These are phyloP conservation scores for Cyathus striatus DNA, from an alignment of 768 basidiomycete genomes.

Conservation along the genomic window DNA sequence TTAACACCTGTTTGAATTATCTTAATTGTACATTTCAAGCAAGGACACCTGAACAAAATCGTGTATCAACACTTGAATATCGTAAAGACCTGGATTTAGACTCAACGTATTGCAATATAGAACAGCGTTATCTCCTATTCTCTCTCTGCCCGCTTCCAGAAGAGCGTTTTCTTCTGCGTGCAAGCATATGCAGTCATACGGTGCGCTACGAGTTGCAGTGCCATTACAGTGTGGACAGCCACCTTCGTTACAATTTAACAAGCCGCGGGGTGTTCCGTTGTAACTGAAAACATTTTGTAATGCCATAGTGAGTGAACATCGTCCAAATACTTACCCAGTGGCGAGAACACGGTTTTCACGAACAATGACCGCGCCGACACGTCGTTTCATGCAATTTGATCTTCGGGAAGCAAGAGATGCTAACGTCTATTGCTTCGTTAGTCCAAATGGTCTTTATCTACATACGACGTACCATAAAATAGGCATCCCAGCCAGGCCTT, in stretches of 20 bases:
- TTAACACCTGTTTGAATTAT: slow-evolving; percentile 93
- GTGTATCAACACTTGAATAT: too few relatives aligned
- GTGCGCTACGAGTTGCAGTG: slow-evolving; percentile 33
- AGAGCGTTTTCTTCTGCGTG: slow-evolving; percentile 99
- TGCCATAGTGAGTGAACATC: neutral
- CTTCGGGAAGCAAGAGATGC: slow-evolving; percentile 85
- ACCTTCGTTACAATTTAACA: slow-evolving; percentile 87
- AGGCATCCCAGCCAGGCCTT: slow-evolving; percentile 90
- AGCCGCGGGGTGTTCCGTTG: slow-evolving; percentile 92
- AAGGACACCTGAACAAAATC: slow-evolving; percentile 81
- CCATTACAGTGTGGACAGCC: slow-evolving; percentile 83
- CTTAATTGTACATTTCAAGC: slow-evolving; percentile 93
- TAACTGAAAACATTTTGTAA: slow-evolving; percentile 46
- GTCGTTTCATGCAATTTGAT: slow-evolving; percentile 95
- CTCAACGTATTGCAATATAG: slow-evolving; percentile 97
- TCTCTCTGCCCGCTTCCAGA: slow-evolving; percentile 87
- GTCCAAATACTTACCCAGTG: slow-evolving; percentile 52
- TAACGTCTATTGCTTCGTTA: slow-evolving; percentile 50
- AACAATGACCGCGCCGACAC: slow-evolving; percentile 93
- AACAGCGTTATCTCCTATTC: slow-evolving; percentile 78
- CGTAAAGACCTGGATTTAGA: neutral
- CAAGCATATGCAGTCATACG: slow-evolving; percentile 85
- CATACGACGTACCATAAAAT: slow-evolving; percentile 77
- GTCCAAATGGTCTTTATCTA: neutral
- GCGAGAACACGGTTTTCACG: slow-evolving; percentile 75